Evolutionary conservation across 2,329 filamentous ascomycete genomes (phyloP).

Genomic region (Diaporthe sp.): DNA sequence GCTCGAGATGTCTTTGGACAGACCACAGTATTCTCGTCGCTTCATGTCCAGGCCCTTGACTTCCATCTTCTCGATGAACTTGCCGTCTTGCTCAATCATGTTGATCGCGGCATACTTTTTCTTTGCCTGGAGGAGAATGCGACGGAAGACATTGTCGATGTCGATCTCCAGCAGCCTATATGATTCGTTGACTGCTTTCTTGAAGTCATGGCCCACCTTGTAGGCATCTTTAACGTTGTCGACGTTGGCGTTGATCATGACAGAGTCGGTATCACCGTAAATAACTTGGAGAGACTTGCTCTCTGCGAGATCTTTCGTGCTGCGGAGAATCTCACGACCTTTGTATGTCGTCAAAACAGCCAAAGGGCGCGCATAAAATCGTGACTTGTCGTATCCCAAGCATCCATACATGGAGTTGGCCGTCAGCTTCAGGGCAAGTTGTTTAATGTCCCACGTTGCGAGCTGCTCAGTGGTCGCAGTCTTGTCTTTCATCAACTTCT

Average conservation of each 20-base stretch:
- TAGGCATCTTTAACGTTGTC: constrained; percentile 92
- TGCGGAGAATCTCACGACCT: constrained; percentile 94
- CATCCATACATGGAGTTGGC: constrained; percentile 99
- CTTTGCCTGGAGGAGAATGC: constrained; percentile 94
- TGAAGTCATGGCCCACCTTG: constrained; percentile 94
- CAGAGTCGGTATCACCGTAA: constrained; percentile 98
- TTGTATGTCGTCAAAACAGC: constrained; percentile 98
- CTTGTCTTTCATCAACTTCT: constrained; percentile 96
- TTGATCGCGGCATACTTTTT: constrained; percentile 99
- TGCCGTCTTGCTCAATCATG: constrained; percentile 87
- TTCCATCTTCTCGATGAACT: constrained; percentile 93
- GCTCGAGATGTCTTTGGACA: constrained; percentile 95
- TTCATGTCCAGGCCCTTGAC: constrained; percentile 99
- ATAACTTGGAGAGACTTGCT: constrained; percentile 93
- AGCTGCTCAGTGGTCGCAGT: constrained; percentile 86
- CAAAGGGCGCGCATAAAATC: constrained; percentile 94
- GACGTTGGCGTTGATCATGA: constrained; percentile 99
- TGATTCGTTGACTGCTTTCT: constrained; percentile 91
- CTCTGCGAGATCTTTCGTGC: constrained; percentile 95
- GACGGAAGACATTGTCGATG: constrained; percentile 96
- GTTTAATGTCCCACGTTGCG: constrained; percentile 97
- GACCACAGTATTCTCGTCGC: constrained; percentile 92
- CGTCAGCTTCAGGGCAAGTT: constrained; percentile 94
- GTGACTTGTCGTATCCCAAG: constrained; percentile 94
- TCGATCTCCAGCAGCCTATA: constrained; percentile 96